A percentile compares a stretch with the other conserved stretches of the same genome.
phyloP scores from a whole-genome alignment of 1,139 yeast species.

The Blastobotrys persicus region DNA sequence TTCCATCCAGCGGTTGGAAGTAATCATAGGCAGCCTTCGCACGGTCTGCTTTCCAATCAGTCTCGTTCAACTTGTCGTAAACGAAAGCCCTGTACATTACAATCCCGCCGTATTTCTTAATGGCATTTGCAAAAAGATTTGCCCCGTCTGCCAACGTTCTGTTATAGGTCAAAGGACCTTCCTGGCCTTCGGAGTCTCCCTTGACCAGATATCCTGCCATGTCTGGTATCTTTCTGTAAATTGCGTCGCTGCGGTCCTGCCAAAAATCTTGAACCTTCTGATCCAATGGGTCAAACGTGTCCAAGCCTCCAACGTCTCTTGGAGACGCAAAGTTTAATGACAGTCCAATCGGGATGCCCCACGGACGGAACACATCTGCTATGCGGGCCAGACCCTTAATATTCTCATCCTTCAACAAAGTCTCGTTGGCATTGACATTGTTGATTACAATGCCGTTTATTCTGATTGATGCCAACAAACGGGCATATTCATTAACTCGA shows the following conservation, averaged over 20 bases:
- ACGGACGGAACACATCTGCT: slow-evolving; percentile 9
- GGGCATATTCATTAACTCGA: slow-evolving; percentile 8
- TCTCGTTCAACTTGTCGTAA: slow-evolving; percentile 7
- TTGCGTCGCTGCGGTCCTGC: background rate
- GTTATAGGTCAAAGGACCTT: slow-evolving; percentile 7
- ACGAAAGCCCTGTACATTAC: slow-evolving; percentile 11
- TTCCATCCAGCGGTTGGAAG: slow-evolving; percentile 4
- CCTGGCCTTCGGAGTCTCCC: slow-evolving; percentile 12
- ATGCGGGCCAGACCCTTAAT: slow-evolving; percentile 4
- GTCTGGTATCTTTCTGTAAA: slow-evolving; percentile 6
- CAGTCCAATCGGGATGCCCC: slow-evolving; percentile 4
- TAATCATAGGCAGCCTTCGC: slow-evolving; percentile 10
- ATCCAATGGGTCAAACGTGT: slow-evolving; percentile 5
- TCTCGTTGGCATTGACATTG: slow-evolving; percentile 7
- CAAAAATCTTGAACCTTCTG: background rate
- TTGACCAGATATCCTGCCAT: slow-evolving; percentile 9
- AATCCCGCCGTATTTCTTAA: slow-evolving; percentile 7
- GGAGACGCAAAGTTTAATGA: slow-evolving; percentile 8
- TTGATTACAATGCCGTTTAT: slow-evolving; percentile 1
- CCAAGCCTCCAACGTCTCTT: background rate
- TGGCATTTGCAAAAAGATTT: slow-evolving; percentile 8
- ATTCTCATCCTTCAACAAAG: background rate
- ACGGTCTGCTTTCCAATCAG: slow-evolving; percentile 7
- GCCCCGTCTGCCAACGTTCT: slow-evolving; percentile 10
- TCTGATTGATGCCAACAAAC: slow-evolving; percentile 6